Evolutionary conservation across 2,329 filamentous ascomycete species (phyloP).

Genomic region (Aspergillus bombycis): DNA sequence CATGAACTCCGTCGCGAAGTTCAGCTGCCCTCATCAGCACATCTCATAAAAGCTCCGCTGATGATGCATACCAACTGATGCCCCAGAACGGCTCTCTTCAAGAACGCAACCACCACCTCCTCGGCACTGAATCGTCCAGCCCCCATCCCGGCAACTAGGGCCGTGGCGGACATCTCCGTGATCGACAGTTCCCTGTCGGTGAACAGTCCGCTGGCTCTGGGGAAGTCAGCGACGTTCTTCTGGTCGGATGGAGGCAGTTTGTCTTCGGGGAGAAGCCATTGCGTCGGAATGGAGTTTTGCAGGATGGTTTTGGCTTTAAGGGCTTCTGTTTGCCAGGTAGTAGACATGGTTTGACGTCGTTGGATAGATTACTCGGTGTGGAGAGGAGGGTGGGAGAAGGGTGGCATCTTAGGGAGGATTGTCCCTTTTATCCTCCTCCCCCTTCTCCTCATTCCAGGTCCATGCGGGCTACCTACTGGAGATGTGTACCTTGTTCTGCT

Average conservation of each 20-base stretch:
- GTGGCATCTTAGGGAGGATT: too few species aligned
- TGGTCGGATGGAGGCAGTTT: conserved; percentile 31
- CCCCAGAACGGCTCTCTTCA: conserved; percentile 38
- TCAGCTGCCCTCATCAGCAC: conserved; percentile 25
- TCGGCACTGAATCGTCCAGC: conserved; percentile 32
- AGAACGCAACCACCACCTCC: conserved; percentile 36
- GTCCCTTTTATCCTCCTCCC: background rate
- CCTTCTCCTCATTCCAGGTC: background rate
- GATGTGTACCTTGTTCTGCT: background rate
- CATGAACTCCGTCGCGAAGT: conserved; percentile 44
- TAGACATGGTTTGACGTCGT: conserved; percentile 21
- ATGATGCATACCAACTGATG: conserved; percentile 31
- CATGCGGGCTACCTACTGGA: background rate
- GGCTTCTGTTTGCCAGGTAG: conserved; percentile 35
- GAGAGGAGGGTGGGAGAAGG: background rate
- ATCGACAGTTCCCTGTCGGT: conserved; percentile 54
- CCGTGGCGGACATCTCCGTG: conserved; percentile 49
- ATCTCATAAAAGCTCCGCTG: too few species aligned
- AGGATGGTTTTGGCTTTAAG: conserved; percentile 39
- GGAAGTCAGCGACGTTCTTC: conserved; percentile 36
- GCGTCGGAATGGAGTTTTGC: conserved; percentile 36
- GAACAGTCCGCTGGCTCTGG: conserved; percentile 52
- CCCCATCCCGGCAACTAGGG: conserved; percentile 32
- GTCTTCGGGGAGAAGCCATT: conserved; percentile 36
- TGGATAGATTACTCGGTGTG: background rate